Percentiles rank a stretch among this genome's conserved stretches.
These are phyloP conservation scores for Nannochloris sp. DNA, from an alignment of 139 green algal species.

Conservation along the genomic window DNA sequence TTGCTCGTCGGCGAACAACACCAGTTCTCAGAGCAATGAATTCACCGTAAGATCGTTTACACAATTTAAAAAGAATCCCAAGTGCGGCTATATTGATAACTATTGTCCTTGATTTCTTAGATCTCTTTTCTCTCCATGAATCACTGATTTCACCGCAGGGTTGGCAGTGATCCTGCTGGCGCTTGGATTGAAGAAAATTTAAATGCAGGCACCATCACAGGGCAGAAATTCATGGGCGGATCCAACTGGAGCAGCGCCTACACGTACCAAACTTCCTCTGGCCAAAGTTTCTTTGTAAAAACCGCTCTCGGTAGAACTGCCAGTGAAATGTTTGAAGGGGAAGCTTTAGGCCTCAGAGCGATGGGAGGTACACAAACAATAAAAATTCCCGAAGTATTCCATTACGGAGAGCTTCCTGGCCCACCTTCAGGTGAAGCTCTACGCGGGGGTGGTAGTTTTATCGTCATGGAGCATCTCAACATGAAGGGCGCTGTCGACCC, in stretches of 20 bases:
- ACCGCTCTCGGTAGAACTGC: conserved; percentile 13
- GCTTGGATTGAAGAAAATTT: conserved; percentile 31
- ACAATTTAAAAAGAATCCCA: too few species aligned
- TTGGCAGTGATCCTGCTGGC: background rate
- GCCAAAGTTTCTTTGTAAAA: conserved; percentile 77
- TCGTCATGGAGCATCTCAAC: conserved; percentile 92
- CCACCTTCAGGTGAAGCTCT: conserved; percentile 10
- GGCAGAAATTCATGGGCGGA: conserved; percentile 31
- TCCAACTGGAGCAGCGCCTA: conserved; percentile 54
- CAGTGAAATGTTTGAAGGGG: conserved; percentile 81
- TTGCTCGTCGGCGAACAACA: too few species aligned
- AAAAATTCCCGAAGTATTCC: conserved; percentile 59
- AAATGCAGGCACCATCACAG: conserved; percentile 32
- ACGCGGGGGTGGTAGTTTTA: conserved; percentile 58
- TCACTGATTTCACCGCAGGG: background rate
- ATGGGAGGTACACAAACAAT: conserved; percentile 62
- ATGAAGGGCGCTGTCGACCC: conserved; percentile 34
- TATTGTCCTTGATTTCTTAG: too few species aligned
- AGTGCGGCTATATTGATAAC: too few species aligned
- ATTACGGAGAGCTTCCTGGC: conserved; percentile 39
- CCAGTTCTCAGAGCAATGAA: too few species aligned
- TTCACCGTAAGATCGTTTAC: too few species aligned
- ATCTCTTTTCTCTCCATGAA: too few species aligned
- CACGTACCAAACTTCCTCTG: conserved; percentile 38
- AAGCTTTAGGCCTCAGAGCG: conserved; percentile 74